phyloP scores from a whole-genome alignment of 1,139 yeast species.

The Groenewaldozyma sp. region DNA sequence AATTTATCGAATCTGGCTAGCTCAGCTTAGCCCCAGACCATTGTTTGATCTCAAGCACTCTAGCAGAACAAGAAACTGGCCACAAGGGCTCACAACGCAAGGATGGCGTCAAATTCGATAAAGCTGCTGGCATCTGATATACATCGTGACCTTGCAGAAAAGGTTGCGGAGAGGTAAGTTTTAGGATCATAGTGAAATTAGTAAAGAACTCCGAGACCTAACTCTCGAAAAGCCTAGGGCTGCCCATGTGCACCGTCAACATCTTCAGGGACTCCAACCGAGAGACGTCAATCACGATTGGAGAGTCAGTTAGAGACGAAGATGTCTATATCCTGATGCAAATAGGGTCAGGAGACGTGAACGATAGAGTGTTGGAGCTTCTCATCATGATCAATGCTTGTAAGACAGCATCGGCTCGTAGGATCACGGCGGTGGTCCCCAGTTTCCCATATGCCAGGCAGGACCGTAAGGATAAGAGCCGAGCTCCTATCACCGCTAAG shows the following conservation, averaged over 20 bases:
- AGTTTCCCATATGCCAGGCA: conserved; percentile 97
- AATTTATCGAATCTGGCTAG: no score
- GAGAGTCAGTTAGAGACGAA: conserved; percentile 94
- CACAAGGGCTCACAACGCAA: no score
- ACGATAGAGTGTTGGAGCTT: conserved; percentile 80
- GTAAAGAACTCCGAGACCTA: neutral
- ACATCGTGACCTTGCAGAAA: conserved; percentile 79
- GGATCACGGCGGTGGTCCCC: conserved; percentile 92
- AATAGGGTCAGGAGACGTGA: conserved; percentile 83
- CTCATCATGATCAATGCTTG: conserved; percentile 92
- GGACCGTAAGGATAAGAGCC: conserved; percentile 89
- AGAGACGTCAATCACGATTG: conserved; percentile 86
- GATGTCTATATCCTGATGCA: conserved; percentile 82
- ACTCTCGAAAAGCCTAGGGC: conserved; percentile 27
- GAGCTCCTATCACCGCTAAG: conserved; percentile 97
- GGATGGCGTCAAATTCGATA: conserved; percentile 59
- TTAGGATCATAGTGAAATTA: neutral
- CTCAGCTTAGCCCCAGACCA: no score
- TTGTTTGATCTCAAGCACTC: no score
- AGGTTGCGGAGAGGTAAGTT: conserved; percentile 54
- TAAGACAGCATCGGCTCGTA: conserved; percentile 87
- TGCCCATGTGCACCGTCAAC: conserved; percentile 34
- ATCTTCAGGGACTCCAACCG: conserved; percentile 45
- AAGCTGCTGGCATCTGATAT: conserved; percentile 83
- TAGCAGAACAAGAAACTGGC: no score